Conservation (phyloP, 1,139 yeast genomes). For the Zygosaccharomyces sapae region DNA sequence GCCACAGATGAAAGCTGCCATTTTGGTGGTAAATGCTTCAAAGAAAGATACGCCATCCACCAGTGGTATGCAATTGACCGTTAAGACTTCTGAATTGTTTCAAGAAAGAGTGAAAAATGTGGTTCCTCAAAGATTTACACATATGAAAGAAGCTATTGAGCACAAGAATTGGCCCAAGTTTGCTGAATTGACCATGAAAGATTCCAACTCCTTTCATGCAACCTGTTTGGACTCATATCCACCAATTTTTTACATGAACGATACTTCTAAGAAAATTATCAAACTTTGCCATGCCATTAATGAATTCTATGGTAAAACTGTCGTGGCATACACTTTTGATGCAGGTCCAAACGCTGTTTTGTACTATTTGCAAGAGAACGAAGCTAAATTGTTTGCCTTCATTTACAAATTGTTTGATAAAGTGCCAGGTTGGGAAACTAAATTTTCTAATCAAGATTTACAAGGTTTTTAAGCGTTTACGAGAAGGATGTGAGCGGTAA, state of each 20-base stretch:
- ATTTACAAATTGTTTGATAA: slow-evolving; percentile 50
- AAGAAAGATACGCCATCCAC: slow-evolving; percentile 95
- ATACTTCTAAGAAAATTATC: slow-evolving; percentile 85
- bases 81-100: slow-evolving; percentile 80
- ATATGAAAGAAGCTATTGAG: slow-evolving; percentile 73
- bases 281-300: slow-evolving; percentile 78
- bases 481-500: slow-evolving; percentile 39
- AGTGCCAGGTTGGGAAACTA: slow-evolving; percentile 69
- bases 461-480: slow-evolving; percentile 35
- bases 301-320: slow-evolving; percentile 54
- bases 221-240: slow-evolving; percentile 93
- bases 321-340: slow-evolving; percentile 95
- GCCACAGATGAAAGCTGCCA: slow-evolving; percentile 90
- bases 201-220: slow-evolving; percentile 95
- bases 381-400: slow-evolving; percentile 58
- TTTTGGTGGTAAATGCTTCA: slow-evolving; percentile 85
- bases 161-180: slow-evolving; percentile 70
- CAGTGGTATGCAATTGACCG: slow-evolving; percentile 94
- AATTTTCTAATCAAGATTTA: slow-evolving; percentile 31
- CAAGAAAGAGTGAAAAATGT: slow-evolving; percentile 69
- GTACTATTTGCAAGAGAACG: slow-evolving; percentile 75
- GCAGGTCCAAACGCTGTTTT: slow-evolving; percentile 99
- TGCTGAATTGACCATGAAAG: slow-evolving; percentile 90
- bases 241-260: slow-evolving; percentile 92
- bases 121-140: slow-evolving; percentile 77